Evolutionary conservation across 495 filamentous ascomycete genomes (phyloP).

Genomic region (Pyrenula massariospora): DNA sequence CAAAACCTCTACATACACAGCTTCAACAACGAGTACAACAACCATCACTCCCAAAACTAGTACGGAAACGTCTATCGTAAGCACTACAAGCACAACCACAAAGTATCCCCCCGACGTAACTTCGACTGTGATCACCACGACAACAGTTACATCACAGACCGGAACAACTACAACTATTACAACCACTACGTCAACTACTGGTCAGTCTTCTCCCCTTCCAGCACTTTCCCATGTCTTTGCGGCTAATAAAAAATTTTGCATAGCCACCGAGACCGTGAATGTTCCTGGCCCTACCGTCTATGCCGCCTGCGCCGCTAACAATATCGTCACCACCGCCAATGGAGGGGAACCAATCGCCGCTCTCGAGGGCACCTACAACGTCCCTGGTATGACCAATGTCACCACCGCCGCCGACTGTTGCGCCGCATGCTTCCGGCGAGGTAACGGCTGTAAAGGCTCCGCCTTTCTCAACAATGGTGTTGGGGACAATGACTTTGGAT

Average conservation of each 20-base stretch:
- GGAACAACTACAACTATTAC: constrained; percentile 1
- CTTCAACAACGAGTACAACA: neutral
- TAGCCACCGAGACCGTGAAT: neutral
- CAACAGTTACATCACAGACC: constrained; percentile 1
- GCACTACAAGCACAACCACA: constrained; percentile 2
- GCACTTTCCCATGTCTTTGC: neutral
- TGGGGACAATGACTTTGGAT: neutral
- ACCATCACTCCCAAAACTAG: neutral
- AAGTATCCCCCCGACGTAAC: constrained; percentile 2
- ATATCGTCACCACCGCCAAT: constrained; percentile 3
- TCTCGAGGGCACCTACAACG: neutral
- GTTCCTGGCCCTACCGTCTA: constrained; percentile 4
- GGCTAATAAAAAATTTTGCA: neutral
- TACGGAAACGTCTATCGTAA: neutral
- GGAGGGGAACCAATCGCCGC: neutral
- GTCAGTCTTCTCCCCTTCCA: neutral
- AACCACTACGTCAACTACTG: neutral
- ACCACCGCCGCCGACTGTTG: neutral
- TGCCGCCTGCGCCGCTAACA: constrained; percentile 3
- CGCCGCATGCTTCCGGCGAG: neutral
- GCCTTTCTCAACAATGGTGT: too few relatives aligned
- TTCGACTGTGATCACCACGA: neutral
- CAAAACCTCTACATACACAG: neutral
- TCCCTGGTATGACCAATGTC: neutral
- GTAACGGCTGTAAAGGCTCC: neutral